These are phyloP conservation scores for Saccharomyces uvarum DNA, from an alignment of 1,139 yeast genomes.

Conservation along the genomic window DNA sequence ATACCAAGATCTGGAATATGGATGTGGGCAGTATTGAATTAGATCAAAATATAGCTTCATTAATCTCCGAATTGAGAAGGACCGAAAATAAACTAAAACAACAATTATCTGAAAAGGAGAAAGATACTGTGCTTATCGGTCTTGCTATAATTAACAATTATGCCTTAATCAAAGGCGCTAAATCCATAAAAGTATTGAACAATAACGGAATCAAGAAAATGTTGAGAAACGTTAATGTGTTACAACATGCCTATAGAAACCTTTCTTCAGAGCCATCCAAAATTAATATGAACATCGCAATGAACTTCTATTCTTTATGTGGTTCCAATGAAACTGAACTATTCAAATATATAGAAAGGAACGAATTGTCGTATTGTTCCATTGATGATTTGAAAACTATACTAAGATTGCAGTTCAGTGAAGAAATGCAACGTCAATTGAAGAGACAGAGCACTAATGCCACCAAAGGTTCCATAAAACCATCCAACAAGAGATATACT, in stretches of 20 bases:
- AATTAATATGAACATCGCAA: conserved; percentile 52
- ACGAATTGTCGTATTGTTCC: conserved; percentile 29
- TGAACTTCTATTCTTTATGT: conserved; percentile 49
- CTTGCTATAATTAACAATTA: conserved; percentile 50
- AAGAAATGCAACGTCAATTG: conserved; percentile 29
- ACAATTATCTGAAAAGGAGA: conserved; percentile 29
- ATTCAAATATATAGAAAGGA: conserved; percentile 28
- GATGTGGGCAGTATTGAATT: conserved; percentile 54
- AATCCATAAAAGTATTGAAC: conserved; percentile 49
- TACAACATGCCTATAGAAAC: conserved; percentile 70
- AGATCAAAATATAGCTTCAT: conserved; percentile 46
- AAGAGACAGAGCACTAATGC: conserved; percentile 15
- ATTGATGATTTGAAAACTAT: conserved; percentile 33
- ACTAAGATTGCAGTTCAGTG: conserved; percentile 43
- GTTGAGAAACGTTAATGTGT: conserved; percentile 57
- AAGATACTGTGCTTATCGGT: conserved; percentile 39
- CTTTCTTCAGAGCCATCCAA: conserved; percentile 49
- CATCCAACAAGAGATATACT: conserved; percentile 20
- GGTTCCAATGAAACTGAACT: conserved; percentile 20
- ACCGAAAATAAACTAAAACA: conserved; percentile 26
- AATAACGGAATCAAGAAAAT: conserved; percentile 60
- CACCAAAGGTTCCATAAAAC: conserved; percentile 14
- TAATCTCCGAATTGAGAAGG: conserved; percentile 26
- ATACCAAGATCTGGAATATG: conserved; percentile 34
- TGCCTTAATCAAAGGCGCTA: conserved; percentile 54